Evolutionary conservation across 2,329 filamentous ascomycete genomes (phyloP).

Genomic region (Colletotrichum tropicicola): DNA sequence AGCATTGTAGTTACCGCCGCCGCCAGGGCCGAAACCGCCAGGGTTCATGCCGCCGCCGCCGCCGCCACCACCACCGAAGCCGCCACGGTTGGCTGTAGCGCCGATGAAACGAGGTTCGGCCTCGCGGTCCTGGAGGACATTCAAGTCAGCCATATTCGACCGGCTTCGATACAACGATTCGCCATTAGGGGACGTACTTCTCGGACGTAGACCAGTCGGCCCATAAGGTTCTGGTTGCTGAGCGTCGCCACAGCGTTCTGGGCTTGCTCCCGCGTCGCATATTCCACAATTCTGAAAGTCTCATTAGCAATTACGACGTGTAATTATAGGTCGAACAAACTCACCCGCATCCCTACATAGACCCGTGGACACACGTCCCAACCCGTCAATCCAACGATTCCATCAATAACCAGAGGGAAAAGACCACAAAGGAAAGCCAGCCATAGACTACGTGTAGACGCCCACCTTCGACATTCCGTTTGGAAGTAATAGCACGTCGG

Average conservation of each 20-base stretch:
- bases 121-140: constrained; percentile 81
- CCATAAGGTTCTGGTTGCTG: constrained; percentile 99
- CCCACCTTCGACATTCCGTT: constrained; percentile 99
- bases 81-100: constrained; percentile 70
- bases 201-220: constrained; percentile 96
- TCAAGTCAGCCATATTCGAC: not conserved
- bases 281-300: constrained; percentile 92
- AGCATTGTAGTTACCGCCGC: constrained; percentile 56
- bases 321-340: constrained; percentile 46
- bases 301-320: constrained; percentile 39
- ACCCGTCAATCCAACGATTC: constrained; percentile 99
- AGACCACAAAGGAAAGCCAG: constrained; percentile 79
- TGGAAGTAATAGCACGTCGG: constrained; percentile 98
- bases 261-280: constrained; percentile 98
- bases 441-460: constrained; percentile 88
- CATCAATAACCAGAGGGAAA: constrained; percentile 73
- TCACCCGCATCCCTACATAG: constrained; percentile 99
- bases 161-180: not conserved
- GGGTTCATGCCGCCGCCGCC: constrained; percentile 65
- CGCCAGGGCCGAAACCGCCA: constrained; percentile 45
- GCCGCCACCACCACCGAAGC: constrained; percentile 59
- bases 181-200: no score
- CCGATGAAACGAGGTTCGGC: constrained; percentile 96
- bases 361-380: constrained; percentile 87
- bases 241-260: constrained; percentile 96